Percentiles rank a stretch among this genome's conserved stretches.
These are phyloP conservation scores for Tulasnella calospora DNA, from an alignment of 768 basidiomycete genomes.

Conservation along the genomic window DNA sequence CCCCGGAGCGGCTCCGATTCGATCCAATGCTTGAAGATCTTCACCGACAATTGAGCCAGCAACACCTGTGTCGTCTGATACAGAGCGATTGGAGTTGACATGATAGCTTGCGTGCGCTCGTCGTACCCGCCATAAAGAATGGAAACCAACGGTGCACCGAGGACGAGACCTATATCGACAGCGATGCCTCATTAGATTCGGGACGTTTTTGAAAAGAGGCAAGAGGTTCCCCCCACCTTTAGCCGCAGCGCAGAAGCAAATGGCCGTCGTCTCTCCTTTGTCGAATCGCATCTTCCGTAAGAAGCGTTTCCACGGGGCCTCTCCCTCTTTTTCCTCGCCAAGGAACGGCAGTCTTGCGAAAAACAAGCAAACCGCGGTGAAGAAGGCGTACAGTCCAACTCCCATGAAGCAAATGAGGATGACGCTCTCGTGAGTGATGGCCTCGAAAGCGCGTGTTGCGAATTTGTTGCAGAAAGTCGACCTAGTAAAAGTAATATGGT, in stretches of 20 bases:
- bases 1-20: background rate
- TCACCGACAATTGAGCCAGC: conserved; percentile 22
- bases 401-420: conserved; percentile 32
- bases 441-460: conserved; percentile 29
- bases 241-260: conserved; percentile 36
- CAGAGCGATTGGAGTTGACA: conserved; percentile 33
- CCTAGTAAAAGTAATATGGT: conserved; percentile 19
- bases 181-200: background rate
- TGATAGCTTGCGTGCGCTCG: conserved; percentile 31
- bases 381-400: conserved; percentile 30
- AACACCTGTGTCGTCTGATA: conserved; percentile 30
- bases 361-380: conserved; percentile 31
- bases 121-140: conserved; percentile 35
- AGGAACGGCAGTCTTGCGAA: conserved; percentile 32
- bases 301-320: conserved; percentile 10
- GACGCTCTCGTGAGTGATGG: conserved; percentile 31
- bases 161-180: conserved; percentile 29
- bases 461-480: conserved; percentile 34
- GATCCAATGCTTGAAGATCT: conserved; percentile 23
- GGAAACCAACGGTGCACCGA: conserved; percentile 33
- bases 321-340: conserved; percentile 12
- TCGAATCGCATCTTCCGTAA: conserved; percentile 27
- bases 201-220: background rate
- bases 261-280: conserved; percentile 34
- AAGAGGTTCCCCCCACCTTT: conserved; percentile 27